Base-by-base conservation (phyloP, 352 stramenopile species). In the Pythium sukuiense region DNA sequence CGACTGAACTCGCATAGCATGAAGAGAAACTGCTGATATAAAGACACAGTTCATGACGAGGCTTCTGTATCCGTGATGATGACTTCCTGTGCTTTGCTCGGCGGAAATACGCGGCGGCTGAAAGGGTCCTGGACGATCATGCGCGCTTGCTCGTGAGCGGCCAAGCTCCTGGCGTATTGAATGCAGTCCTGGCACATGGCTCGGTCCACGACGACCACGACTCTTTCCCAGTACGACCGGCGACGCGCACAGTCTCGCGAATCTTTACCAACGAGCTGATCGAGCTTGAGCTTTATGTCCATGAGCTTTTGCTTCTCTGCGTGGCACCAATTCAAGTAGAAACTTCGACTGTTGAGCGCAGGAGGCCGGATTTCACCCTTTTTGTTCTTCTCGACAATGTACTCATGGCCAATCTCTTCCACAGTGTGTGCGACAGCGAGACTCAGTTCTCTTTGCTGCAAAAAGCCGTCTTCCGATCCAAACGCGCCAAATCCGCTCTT, bases 261-360 rank as follows among this genome's bases (percentile, higher is more conserved):
- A 11, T 8, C 14, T 16, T 46, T 46, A 3, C 12, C 12, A 35
- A 49, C 45, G 45, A 45, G 43, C 18, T 58, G 14, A 29, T 69
- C 60, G 39, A 93, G 65, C 60, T 93, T 92, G 49, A 76, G 73
- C n/a, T 71, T 75, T 24, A 95, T 79, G 55, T 95, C 83, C 59
- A 90, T 73, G 29, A 93, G 67, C 66, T 93, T 95, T 66, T 95
- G 86, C 64, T 95, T 95, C 63, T 95, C 86, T 2, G 86, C 86
- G 63, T 95, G 86, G 59, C 86, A 93, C 86, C 86, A 95, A 54
- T 92, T 89, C 61, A 95, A 85, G 70, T 87, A 92, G 59, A 93
- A 95, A 59, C 86, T 95, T 12, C 86, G 76, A 61, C 84, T 92
- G 61, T 93, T 95, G 29, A 95, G 79, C 29, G 87, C 81, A 0